Base-by-base conservation (phyloP, 306 rosid species). In the Benincasa hispida region DNA sequence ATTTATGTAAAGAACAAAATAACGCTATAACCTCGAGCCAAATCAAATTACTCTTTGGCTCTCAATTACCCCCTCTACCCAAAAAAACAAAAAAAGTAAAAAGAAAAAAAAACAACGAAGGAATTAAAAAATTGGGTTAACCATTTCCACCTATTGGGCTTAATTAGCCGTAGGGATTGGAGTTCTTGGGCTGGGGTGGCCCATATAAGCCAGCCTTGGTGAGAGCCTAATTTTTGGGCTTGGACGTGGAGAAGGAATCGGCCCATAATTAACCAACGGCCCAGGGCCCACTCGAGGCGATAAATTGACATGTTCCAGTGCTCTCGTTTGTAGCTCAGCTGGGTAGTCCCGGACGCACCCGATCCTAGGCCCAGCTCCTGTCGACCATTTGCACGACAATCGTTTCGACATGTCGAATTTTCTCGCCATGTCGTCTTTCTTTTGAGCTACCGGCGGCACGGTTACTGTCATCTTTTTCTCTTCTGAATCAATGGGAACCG, bases 331-430 rank as follows among this genome's bases (percentile, higher is more conserved):
- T 34, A 93, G 83, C 42, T 86, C 92, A 5, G 76, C 59, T 56
- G 98, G 97, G 76, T 93, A 93, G 78, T 91, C 98, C 69, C 98
- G 92, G 18, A 93, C 97, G 58, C 98, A 93, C 48, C 98, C 97
- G 19, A 93, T 93, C 24, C 98, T 84, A 11, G 98, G 97, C 22
- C 97, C 98, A 14, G 88, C 80, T 13, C 97, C 92, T 9, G 91
- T 91, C 34, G 86, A 82, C 98, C 98, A 93, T 75, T 91, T 93
- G 85, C 97, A 81, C 22, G 98, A 81, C 37, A 89, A 65, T 60
- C 92, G 87, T 78, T 77, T 87, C 19, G 74, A 10, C 57, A 77
- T 12, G 85, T 82, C 79, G 60, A 82, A 82, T 10, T 32, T 56
- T 18, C 82, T 85, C 24, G 54, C 77, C n/a, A 17, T 5, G 13